Percentiles rank a stretch among this genome's conserved stretches.
phyloP scores from a whole-genome alignment of 257 asterid species.

The Capsicum baccatum region DNA sequence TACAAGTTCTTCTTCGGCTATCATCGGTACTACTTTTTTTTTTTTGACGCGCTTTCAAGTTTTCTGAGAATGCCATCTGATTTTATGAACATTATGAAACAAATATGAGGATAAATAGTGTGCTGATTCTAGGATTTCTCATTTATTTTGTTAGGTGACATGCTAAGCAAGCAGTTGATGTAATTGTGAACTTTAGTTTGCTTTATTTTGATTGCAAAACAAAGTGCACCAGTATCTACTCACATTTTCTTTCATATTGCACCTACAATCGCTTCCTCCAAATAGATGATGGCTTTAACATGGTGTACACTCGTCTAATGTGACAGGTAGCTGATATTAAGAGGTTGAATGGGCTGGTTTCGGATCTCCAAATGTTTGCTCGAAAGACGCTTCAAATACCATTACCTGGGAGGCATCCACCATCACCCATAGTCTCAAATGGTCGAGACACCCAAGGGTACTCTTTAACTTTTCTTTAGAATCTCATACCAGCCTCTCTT shows the following conservation, averaged over 20 bases:
- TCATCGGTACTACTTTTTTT: neutral
- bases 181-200: conserved; percentile 4
- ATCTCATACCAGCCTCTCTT: conserved; percentile 4
- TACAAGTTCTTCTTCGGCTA: neutral
- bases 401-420: conserved; percentile 88
- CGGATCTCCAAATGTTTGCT: conserved; percentile 97
- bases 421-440: conserved; percentile 62
- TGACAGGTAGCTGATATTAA: conserved; percentile 82
- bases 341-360: conserved; percentile 81
- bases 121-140: neutral
- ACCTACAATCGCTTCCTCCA: neutral
- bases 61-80: neutral
- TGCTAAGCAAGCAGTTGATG: neutral
- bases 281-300: neutral
- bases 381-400: conserved; percentile 85
- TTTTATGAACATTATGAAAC: neutral
- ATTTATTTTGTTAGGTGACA: conserved; percentile 1
- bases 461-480: neutral
- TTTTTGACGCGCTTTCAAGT: neutral
- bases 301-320: neutral
- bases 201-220: conserved; percentile 10
- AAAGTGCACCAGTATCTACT: neutral
- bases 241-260: neutral
- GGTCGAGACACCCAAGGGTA: conserved; percentile 57
- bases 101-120: neutral